Evolutionary conservation across 352 stramenopile genomes (phyloP), one percentile per base, ranked within the genome.

Genomic region (Phytophthora ramorum): DNA sequence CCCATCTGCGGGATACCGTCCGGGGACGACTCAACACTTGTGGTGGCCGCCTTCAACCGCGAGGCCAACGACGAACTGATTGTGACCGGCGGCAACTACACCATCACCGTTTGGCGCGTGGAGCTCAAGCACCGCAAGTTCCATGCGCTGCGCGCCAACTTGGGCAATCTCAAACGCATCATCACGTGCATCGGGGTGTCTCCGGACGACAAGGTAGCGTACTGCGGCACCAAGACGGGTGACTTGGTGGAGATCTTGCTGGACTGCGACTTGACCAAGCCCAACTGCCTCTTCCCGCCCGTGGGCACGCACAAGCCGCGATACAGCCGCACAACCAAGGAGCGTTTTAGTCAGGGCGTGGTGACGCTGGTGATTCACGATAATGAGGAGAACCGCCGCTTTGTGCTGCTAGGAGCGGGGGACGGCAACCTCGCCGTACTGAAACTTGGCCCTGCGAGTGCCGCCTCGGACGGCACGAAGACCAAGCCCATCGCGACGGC

Each of bases 221-320:
- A 98, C 67, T 94, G 83, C 62, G 97, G 97, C 40, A 99, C 96
- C 32, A 97, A 96, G 66, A 98, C 97, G 0, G 97, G 97, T 46
- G 97, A 99, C 61, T 69, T 99, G 30, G 78, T 99, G 26, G 94
- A 98, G 64, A 97, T 99, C 75, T 86, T 91, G 47, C 83, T 99
- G 32, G 90, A 98, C 66, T 92, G 95, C 58, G 95, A 98, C 75
- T 79, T 97, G 49, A 98, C 97, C 59, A 97, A 97, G 50, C 79
- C 85, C 20, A 87, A 91, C 48, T 94, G 86, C 61, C 67, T 92
- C 8, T 84, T 93, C 51, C 86, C 84, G 22, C 83, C 81, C 16
- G 83, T 95, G 12, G 85, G 87, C 4, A 91, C 79, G 14, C 81
- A 92, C 46, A 95, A 92, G 68, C 87, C 87, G 30, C 84, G 83